phyloP scores from a whole-genome alignment of 495 filamentous ascomycete species.

The Podospora pseudoanserina region DNA sequence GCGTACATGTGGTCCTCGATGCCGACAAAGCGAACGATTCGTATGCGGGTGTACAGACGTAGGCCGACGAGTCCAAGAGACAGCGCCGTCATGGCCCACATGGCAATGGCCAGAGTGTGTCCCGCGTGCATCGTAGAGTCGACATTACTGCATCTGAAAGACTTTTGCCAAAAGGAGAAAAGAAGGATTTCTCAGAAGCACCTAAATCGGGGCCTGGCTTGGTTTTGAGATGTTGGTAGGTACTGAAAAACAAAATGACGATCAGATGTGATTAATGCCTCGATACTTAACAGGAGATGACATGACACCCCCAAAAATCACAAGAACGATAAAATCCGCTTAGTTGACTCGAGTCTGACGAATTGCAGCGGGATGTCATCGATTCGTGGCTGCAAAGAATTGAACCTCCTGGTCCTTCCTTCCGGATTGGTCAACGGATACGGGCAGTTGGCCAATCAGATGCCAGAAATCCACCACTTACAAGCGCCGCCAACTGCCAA shows the following conservation, averaged over 20 bases:
- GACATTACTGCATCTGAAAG: conserved; percentile 11
- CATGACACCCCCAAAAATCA: background rate
- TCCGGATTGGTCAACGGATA: background rate
- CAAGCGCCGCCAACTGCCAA: conserved; percentile 12
- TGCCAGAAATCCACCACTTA: background rate
- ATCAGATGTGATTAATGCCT: background rate
- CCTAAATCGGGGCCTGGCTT: background rate
- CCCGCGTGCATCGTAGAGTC: conserved; percentile 26
- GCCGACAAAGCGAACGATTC: conserved; percentile 38
- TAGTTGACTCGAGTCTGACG: background rate
- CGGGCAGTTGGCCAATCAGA: background rate
- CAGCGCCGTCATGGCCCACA: conserved; percentile 37
- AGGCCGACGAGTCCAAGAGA: conserved; percentile 32
- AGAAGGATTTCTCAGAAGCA: background rate
- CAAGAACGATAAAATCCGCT: background rate
- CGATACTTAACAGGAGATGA: background rate
- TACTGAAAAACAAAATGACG: background rate
- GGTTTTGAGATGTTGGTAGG: background rate
- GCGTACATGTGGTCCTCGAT: conserved; percentile 38
- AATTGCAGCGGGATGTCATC: background rate
- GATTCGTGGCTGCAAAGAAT: background rate
- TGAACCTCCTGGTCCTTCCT: background rate
- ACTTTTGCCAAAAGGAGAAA: background rate
- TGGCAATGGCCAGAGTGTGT: conserved; percentile 31
- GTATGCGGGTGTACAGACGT: conserved; percentile 37